These are phyloP conservation scores for Fraxinus albicans DNA, from an alignment of 305 asterid species.

Conservation along the genomic window DNA sequence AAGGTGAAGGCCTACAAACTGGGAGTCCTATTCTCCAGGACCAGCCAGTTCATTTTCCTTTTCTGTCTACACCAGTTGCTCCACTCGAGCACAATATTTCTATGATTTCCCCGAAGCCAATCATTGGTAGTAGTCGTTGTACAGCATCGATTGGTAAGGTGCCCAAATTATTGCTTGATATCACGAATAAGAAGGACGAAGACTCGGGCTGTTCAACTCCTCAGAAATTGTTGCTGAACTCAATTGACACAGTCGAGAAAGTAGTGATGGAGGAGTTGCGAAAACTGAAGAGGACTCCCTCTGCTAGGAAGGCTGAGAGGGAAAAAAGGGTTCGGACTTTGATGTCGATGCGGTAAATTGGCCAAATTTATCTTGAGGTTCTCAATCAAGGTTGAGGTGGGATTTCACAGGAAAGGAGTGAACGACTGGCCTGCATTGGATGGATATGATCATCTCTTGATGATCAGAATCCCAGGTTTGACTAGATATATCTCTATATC, in stretches of 20 bases:
- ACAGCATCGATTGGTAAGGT: conserved; percentile 49
- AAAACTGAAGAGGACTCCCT: conserved; percentile 64
- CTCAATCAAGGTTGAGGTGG: conserved; percentile 64
- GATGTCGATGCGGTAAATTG: conserved; percentile 71
- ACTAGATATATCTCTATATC: neutral
- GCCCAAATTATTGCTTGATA: conserved; percentile 65
- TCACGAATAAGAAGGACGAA: conserved; percentile 41
- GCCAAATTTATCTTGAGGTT: neutral
- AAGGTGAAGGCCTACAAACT: conserved; percentile 47
- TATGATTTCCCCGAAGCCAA: conserved; percentile 44
- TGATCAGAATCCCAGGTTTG: conserved; percentile 39
- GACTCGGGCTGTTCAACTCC: conserved; percentile 61
- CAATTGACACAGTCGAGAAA: conserved; percentile 69
- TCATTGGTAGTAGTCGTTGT: conserved; percentile 22
- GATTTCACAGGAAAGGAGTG: conserved; percentile 24
- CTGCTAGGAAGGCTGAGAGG: conserved; percentile 63
- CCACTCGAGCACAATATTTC: conserved; percentile 55
- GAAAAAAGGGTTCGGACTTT: conserved; percentile 58
- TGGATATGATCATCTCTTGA: conserved; percentile 42
- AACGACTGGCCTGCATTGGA: conserved; percentile 31
- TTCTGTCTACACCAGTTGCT: conserved; percentile 49
- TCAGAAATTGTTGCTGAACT: conserved; percentile 64
- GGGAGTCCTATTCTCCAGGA: conserved; percentile 56
- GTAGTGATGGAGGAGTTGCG: conserved; percentile 68
- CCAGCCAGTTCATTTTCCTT: conserved; percentile 42